phyloP scores from a whole-genome alignment of 169 alveolate species.

The Haemoproteus tartakovskyi region DNA sequence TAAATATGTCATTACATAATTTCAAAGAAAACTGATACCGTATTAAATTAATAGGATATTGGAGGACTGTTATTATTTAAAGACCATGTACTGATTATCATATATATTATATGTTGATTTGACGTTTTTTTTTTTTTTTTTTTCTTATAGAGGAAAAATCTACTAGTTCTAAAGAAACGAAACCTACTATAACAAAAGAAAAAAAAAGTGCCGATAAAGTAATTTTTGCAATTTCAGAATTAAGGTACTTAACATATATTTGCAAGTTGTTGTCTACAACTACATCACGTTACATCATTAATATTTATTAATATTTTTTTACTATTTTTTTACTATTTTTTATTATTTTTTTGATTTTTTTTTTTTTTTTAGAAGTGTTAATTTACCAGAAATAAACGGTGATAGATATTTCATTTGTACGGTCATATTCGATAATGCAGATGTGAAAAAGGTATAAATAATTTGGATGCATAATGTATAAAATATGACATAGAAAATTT shows the following conservation, averaged over 20 bases:
- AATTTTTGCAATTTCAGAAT: slow-evolving; percentile 13
- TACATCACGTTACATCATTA: neutral
- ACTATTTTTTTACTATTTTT: neutral
- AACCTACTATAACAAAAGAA: slow-evolving; percentile 15
- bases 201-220: slow-evolving; percentile 24
- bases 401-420: slow-evolving; percentile 33
- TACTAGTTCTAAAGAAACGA: neutral
- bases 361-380: slow-evolving; percentile 22
- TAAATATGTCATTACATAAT: too few relatives aligned
- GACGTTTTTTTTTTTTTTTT: neutral
- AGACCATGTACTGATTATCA: neutral
- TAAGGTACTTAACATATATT: slow-evolving; percentile 3
- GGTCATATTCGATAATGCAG: slow-evolving; percentile 38
- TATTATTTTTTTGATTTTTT: neutral
- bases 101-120: neutral
- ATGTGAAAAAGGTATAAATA: slow-evolving; percentile 19
- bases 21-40: too few relatives aligned
- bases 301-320: neutral
- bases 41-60: neutral
- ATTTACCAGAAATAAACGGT: slow-evolving; percentile 45
- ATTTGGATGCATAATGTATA: neutral
- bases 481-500: neutral
- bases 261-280: neutral
- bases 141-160: neutral
- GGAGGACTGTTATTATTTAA: neutral